Evolutionary conservation across 306 rosid genomes (phyloP).

Genomic region (Casuarina glauca): DNA sequence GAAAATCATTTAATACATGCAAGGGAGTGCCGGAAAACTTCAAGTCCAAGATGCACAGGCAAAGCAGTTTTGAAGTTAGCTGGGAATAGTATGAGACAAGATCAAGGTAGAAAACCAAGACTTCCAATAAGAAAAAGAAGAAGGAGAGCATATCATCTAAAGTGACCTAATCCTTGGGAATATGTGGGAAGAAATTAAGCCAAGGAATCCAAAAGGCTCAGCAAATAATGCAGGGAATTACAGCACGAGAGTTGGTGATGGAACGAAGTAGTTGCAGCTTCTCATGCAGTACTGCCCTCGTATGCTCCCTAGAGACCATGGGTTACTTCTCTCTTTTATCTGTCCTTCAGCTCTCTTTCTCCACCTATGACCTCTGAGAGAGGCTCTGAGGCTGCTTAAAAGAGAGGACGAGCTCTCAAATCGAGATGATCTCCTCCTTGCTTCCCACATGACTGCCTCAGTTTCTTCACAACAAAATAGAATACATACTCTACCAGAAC

Average conservation of each 20-base stretch:
- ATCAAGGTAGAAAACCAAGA: not conserved
- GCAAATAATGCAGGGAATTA: conserved; percentile 49
- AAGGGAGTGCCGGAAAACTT: not conserved
- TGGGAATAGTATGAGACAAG: not conserved
- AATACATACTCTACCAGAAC: conserved; percentile 10
- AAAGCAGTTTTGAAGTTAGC: not conserved
- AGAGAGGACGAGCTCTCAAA: conserved; percentile 63
- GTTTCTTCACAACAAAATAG: conserved; percentile 40
- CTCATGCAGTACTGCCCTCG: conserved; percentile 83
- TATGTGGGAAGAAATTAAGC: conserved; percentile 28
- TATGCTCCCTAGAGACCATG: conserved; percentile 92
- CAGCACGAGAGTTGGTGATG: conserved; percentile 93
- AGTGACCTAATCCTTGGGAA: not conserved
- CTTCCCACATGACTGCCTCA: conserved; percentile 66
- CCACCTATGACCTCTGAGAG: conserved; percentile 30
- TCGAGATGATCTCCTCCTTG: conserved; percentile 70
- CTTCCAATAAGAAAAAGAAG: not conserved
- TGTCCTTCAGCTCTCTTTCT: conserved; percentile 17
- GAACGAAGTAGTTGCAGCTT: conserved; percentile 97
- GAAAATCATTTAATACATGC: not conserved
- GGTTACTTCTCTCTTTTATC: conserved; percentile 10
- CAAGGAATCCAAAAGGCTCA: conserved; percentile 42
- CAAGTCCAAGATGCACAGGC: not conserved
- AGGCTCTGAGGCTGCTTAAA: conserved; percentile 52
- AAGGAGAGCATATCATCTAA: not conserved